phyloP scores from a whole-genome alignment of 176 grass and related monocot genomes.

The Triticum dicoccoides region DNA sequence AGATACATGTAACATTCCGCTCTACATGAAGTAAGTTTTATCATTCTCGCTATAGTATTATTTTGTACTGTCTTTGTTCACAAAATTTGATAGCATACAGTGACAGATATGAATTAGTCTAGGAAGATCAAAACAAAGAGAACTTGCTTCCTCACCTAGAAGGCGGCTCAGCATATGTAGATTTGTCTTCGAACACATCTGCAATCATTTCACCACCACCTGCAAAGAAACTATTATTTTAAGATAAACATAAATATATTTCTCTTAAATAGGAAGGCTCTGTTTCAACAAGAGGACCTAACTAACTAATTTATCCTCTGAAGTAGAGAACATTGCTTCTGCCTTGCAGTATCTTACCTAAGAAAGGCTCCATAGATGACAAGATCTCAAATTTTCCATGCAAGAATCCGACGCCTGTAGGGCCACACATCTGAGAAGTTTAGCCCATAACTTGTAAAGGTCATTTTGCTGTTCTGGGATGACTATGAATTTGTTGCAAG shows the following conservation, averaged over 20 bases:
- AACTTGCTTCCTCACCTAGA: slow-evolving; percentile 58
- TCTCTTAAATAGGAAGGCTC: slow-evolving; percentile 8
- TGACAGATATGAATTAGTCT: background rate
- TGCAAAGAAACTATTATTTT: slow-evolving; percentile 32
- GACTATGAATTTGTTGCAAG: slow-evolving; percentile 11
- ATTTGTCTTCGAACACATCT: slow-evolving; percentile 78
- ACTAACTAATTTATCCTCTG: background rate
- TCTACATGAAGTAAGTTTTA: background rate
- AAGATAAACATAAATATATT: slow-evolving; percentile 8
- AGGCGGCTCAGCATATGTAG: slow-evolving; percentile 92
- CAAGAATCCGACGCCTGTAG: slow-evolving; percentile 87
- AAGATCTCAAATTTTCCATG: slow-evolving; percentile 79
- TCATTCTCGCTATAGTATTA: background rate
- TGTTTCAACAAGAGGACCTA: background rate
- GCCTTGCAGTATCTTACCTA: slow-evolving; percentile 53
- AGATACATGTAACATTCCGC: background rate
- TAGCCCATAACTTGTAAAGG: slow-evolving; percentile 41
- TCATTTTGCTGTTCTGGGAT: slow-evolving; percentile 19
- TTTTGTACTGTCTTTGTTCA: background rate
- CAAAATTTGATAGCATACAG: background rate
- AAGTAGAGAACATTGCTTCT: background rate
- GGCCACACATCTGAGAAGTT: slow-evolving; percentile 98
- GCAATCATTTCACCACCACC: slow-evolving; percentile 97
- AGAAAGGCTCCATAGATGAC: slow-evolving; percentile 83
- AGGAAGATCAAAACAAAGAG: background rate